phyloP scores from a whole-genome alignment of 73 alveolate genomes.

The Paramecium biaurelia region DNA sequence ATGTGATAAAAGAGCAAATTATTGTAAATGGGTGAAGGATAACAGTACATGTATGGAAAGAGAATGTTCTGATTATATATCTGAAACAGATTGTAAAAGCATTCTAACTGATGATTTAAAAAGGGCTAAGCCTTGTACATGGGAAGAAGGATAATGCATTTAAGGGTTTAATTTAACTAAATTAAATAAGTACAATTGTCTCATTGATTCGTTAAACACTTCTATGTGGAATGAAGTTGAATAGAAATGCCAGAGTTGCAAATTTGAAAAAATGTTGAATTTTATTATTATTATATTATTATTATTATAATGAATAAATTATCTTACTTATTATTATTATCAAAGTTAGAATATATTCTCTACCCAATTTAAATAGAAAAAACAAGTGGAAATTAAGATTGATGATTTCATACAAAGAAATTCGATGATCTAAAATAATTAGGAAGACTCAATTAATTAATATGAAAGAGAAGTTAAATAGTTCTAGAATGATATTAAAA shows the following conservation, averaged over 20 bases:
- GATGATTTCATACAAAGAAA: background rate
- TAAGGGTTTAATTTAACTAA: background rate
- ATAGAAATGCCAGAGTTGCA: background rate
- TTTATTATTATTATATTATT: background rate
- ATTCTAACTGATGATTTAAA: conserved; percentile 8
- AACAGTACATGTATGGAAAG: background rate
- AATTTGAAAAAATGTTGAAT: background rate
- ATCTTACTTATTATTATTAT: background rate
- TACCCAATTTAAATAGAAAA: background rate
- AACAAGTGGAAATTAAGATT: background rate
- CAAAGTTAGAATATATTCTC: background rate
- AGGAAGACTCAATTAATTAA: background rate
- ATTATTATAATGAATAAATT: background rate
- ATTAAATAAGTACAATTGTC: background rate
- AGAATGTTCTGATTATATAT: background rate
- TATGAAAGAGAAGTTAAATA: background rate
- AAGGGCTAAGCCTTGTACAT: background rate
- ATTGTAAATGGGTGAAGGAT: background rate
- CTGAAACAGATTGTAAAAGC: background rate
- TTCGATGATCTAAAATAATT: background rate
- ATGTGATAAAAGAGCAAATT: background rate
- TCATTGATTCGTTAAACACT: background rate
- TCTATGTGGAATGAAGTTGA: conserved; percentile 16
- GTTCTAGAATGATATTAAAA: background rate
- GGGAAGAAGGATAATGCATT: background rate